phyloP scores from a whole-genome alignment of 75 land plant genomes.

The Sequoia sempervirens region DNA sequence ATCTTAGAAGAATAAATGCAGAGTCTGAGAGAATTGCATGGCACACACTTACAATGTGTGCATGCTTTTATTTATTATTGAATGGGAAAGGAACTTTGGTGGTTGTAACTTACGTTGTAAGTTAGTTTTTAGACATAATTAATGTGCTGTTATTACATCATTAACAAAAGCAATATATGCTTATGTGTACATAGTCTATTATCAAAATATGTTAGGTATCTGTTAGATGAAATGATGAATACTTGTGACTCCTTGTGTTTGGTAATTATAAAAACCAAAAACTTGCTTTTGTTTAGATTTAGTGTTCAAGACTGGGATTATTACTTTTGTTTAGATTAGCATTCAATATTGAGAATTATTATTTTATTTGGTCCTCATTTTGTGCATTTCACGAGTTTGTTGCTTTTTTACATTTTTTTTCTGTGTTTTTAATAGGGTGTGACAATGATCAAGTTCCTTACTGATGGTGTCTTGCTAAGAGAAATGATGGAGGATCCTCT shows the following conservation, averaged over 20 bases:
- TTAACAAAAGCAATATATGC: no score
- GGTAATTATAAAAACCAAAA: neutral
- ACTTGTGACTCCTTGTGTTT: neutral
- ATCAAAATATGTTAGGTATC: neutral
- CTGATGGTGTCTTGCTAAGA: slow-evolving; percentile 90
- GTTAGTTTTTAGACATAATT: no score
- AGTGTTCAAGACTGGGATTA: neutral
- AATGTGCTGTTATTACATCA: no score
- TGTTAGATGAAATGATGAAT: neutral
- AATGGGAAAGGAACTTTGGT: no score
- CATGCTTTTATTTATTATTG: no score
- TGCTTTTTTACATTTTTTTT: neutral
- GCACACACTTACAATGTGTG: no score
- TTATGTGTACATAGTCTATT: no score
- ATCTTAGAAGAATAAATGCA: no score
- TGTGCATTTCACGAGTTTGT: neutral
- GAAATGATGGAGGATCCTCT: slow-evolving; percentile 99
- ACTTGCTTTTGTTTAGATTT: neutral
- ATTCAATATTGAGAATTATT: neutral
- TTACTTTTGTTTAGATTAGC: no score
- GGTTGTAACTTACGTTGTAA: no score
- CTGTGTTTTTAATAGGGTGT: slow-evolving; percentile 42
- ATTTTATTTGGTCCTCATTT: neutral
- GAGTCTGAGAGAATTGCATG: no score
- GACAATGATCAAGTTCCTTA: slow-evolving; percentile 81